Evolutionary conservation across 148 eudicot genomes (phyloP).

Genomic region (Rhododendron simsii): DNA sequence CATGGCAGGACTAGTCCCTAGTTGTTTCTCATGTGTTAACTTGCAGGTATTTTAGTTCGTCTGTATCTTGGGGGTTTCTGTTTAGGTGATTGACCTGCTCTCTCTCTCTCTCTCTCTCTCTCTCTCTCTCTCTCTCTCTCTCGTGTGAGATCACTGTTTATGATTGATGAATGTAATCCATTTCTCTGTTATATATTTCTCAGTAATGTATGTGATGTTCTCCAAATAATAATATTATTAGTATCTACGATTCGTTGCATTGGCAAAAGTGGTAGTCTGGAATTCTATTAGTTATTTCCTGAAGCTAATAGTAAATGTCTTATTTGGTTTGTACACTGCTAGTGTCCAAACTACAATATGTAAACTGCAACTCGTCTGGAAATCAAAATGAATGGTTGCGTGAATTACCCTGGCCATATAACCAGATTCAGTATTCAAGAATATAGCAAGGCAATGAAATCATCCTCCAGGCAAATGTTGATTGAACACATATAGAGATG

Average conservation of each 20-base stretch:
- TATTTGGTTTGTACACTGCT: background rate
- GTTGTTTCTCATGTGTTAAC: constrained; percentile 4
- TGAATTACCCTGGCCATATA: background rate
- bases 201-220: background rate
- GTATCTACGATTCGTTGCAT: background rate
- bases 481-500: background rate
- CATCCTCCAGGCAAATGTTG: background rate
- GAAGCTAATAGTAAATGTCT: background rate
- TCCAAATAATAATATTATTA: background rate
- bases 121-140: constrained; percentile 2
- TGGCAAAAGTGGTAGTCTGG: background rate
- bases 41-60: background rate
- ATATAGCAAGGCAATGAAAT: background rate
- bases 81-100: constrained; percentile 5
- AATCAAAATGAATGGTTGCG: background rate
- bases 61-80: background rate
- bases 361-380: background rate
- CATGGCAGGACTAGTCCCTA: constrained; percentile 13
- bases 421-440: background rate
- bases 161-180: constrained; percentile 7
- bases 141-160: background rate
- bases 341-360: background rate
- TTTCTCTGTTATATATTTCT: background rate
- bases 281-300: background rate
- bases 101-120: constrained; percentile 10